phyloP scores from a whole-genome alignment of 2,329 filamentous ascomycete species.

The Aspergillus tanneri region DNA sequence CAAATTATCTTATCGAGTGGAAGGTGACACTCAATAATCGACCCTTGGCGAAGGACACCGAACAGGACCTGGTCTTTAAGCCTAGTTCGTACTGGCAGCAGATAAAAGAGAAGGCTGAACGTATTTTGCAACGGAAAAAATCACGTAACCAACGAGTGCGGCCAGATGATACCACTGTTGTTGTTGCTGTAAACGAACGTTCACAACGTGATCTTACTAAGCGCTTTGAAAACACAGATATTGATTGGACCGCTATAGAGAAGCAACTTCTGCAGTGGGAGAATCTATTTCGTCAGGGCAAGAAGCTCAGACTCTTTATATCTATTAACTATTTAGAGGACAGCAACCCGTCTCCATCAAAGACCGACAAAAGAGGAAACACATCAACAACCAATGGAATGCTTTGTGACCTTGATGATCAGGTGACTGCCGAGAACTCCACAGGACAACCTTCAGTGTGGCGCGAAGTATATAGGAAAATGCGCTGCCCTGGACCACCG shows the following conservation, averaged over 20 bases:
- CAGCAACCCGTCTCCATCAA: conserved; percentile 1
- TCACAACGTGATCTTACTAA: conserved; percentile 23
- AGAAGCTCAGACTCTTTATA: conserved; percentile 25
- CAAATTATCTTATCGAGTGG: conserved; percentile 13
- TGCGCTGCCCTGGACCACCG: conserved; percentile 31
- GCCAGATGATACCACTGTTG: conserved; percentile 22
- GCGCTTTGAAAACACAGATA: conserved; percentile 21
- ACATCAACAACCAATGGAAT: conserved; percentile 24
- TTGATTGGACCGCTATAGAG: conserved; percentile 26
- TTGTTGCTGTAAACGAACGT: conserved; percentile 23
- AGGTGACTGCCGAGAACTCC: conserved; percentile 26
- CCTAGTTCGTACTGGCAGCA: conserved; percentile 4
- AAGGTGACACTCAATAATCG: conserved; percentile 8
- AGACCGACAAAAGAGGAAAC: conserved; percentile 18
- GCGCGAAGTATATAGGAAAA: conserved; percentile 32
- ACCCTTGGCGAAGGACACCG: conserved; percentile 6
- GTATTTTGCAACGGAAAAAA: conserved; percentile 21
- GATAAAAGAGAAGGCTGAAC: conserved; percentile 18
- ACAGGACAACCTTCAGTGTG: conserved; percentile 28
- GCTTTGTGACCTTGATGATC: conserved; percentile 23
- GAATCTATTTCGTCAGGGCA: conserved; percentile 20
- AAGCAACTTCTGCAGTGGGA: conserved; percentile 21
- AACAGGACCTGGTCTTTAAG: conserved; percentile 9
- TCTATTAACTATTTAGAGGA: conserved; percentile 30
- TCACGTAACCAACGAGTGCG: conserved; percentile 23